phyloP scores from a whole-genome alignment of 2,329 filamentous ascomycete species.

The Reticulascus tulasneorum region DNA sequence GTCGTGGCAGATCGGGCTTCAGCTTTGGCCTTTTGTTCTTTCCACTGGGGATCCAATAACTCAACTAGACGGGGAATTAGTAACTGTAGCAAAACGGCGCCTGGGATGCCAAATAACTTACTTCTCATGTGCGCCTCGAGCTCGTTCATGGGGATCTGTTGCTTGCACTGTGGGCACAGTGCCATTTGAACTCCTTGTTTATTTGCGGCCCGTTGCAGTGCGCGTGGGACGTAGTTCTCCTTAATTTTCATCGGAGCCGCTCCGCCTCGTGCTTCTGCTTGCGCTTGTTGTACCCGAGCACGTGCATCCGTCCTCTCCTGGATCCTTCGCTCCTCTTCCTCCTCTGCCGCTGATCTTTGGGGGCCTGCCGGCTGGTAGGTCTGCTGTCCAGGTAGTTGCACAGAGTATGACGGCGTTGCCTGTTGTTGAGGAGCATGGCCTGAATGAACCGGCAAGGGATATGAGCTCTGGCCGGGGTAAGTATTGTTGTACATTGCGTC shows the following conservation, averaged over 20 bases:
- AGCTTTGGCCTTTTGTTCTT: constrained; percentile 87
- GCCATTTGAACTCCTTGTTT: constrained; percentile 63
- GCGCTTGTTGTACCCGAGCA: constrained; percentile 67
- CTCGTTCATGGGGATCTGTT: constrained; percentile 82
- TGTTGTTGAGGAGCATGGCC: constrained; percentile 34
- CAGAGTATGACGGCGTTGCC: background rate
- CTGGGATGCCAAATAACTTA: constrained; percentile 32
- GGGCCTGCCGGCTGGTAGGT: constrained; percentile 19
- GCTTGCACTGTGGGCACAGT: constrained; percentile 88
- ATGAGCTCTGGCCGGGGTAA: constrained; percentile 35
- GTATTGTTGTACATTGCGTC: constrained; percentile 57
- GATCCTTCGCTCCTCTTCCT: constrained; percentile 61
- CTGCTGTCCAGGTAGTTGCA: constrained; percentile 23
- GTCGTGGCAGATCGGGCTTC: constrained; percentile 81
- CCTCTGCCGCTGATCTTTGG: constrained; percentile 43
- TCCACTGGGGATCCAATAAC: constrained; percentile 89
- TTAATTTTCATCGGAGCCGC: constrained; percentile 80
- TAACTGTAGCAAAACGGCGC: constrained; percentile 1
- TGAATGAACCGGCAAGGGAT: constrained; percentile 42
- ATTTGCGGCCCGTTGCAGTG: constrained; percentile 67
- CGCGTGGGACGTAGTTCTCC: constrained; percentile 86
- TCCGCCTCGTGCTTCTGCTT: constrained; percentile 69
- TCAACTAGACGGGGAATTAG: constrained; percentile 61
- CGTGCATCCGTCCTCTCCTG: constrained; percentile 59
- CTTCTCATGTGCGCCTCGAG: constrained; percentile 90